Conservation (phyloP, 257 asterid species). For the Salvia hispanica region DNA sequence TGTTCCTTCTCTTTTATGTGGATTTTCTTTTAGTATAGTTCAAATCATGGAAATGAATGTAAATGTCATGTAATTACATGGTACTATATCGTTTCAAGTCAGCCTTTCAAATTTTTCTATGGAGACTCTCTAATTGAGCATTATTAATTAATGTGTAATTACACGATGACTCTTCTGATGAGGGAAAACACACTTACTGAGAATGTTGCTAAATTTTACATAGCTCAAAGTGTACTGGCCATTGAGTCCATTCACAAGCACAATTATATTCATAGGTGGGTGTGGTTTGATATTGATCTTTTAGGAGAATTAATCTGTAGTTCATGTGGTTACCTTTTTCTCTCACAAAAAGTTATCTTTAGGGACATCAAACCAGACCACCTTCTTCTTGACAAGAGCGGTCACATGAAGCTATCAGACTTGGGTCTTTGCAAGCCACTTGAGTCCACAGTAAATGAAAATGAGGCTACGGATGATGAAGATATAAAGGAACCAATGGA, state of each 20-base stretch:
- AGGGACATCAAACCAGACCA: conserved; percentile 98
- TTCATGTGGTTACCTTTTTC: conserved; percentile 24
- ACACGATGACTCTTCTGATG: conserved; percentile 93
- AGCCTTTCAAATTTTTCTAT: background rate
- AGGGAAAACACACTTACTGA: conserved; percentile 88
- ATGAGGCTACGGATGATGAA: conserved; percentile 67
- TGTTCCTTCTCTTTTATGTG: conserved; percentile 23
- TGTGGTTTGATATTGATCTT: conserved; percentile 20
- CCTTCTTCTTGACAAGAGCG: conserved; percentile 90
- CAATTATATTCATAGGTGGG: conserved; percentile 89
- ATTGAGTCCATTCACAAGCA: conserved; percentile 96
- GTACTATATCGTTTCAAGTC: conserved; percentile 9
- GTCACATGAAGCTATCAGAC: conserved; percentile 97
- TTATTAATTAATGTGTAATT: background rate
- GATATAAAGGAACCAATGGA: conserved; percentile 57
- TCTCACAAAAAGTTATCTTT: conserved; percentile 27
- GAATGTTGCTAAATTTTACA: conserved; percentile 83
- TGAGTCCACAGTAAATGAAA: conserved; percentile 73
- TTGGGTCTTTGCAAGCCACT: conserved; percentile 99
- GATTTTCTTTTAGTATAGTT: conserved; percentile 7
- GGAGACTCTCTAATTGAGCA: background rate
- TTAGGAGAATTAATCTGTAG: conserved; percentile 16
- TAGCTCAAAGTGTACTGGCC: conserved; percentile 91
- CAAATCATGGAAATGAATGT: conserved; percentile 10
- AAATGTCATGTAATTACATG: conserved; percentile 4